Percentiles rank a stretch among this genome's conserved stretches.
These are phyloP conservation scores for Nicotiana attenuata DNA, from an alignment of 257 asterid species.

Conservation along the genomic window DNA sequence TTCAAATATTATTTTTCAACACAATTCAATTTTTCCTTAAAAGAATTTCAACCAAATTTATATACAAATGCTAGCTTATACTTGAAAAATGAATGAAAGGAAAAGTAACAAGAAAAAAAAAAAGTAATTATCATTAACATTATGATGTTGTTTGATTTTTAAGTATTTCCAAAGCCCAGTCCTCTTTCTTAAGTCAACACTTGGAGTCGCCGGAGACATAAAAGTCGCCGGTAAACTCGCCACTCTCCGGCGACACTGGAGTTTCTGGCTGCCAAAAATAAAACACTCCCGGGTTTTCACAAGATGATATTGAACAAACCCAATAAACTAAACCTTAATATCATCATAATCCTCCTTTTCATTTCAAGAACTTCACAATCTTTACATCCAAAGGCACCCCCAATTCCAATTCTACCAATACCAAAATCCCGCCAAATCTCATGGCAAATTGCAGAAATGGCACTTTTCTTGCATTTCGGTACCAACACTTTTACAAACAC, in stretches of 20 bases:
- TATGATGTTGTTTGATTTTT: too few relatives aligned
- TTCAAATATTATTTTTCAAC: too few relatives aligned
- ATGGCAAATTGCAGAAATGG: constrained; percentile 94
- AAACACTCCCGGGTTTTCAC: not conserved
- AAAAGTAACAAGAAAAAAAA: too few relatives aligned
- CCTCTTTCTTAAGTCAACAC: not conserved
- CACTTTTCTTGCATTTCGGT: constrained; percentile 85
- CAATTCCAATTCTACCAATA: constrained; percentile 78
- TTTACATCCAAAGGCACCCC: constrained; percentile 53
- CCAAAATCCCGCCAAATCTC: constrained; percentile 70
- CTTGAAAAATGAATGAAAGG: too few relatives aligned
- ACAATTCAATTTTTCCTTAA: too few relatives aligned
- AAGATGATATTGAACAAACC: constrained; percentile 17
- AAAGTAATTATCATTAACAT: too few relatives aligned
- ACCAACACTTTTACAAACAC: constrained; percentile 76
- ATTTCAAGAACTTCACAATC: constrained; percentile 17
- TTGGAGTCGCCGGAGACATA: not conserved
- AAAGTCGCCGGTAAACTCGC: not conserved
- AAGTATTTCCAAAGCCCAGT: too few relatives aligned
- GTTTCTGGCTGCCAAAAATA: not conserved
- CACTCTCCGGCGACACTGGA: not conserved
- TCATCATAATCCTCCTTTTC: constrained; percentile 14
- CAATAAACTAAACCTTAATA: constrained; percentile 6
- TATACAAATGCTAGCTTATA: too few relatives aligned
- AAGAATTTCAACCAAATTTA: too few relatives aligned